Evolutionary conservation across 2,329 filamentous ascomycete species (phyloP).

Genomic region (Penicillium oxalicum): DNA sequence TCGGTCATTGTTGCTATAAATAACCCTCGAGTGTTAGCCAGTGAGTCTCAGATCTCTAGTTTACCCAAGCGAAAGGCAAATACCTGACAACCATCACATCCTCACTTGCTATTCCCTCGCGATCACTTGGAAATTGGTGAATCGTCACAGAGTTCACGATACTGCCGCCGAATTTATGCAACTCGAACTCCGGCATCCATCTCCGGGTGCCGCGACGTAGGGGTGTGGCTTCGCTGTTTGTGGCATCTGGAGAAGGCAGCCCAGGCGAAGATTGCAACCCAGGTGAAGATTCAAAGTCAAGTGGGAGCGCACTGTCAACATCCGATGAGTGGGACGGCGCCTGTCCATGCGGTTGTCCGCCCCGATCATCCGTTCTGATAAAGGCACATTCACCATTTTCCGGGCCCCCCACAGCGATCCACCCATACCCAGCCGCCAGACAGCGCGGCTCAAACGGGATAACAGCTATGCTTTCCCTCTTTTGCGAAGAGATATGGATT

Average conservation of each 20-base stretch:
- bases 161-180: constrained; percentile 55
- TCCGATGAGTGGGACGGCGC: constrained; percentile 39
- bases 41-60: neutral
- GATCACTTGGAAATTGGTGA: constrained; percentile 47
- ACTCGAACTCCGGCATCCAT: constrained; percentile 42
- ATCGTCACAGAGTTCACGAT: constrained; percentile 64
- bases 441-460: constrained; percentile 73
- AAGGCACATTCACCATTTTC: constrained; percentile 82
- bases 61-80: neutral
- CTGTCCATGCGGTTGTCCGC: constrained; percentile 35
- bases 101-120: constrained; percentile 46
- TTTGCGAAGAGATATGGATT: constrained; percentile 62
- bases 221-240: constrained; percentile 17
- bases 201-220: constrained; percentile 15
- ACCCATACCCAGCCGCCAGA: constrained; percentile 77
- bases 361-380: constrained; percentile 53
- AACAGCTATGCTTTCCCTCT: constrained; percentile 66
- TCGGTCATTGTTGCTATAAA: constrained; percentile 79
- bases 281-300: constrained; percentile 45
- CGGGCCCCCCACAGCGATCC: constrained; percentile 80
- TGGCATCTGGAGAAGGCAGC: constrained; percentile 20
- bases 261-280: constrained; percentile 35
- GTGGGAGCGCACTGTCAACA: constrained; percentile 53
- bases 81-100: constrained; percentile 50
- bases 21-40: constrained; percentile 35